phyloP scores from a whole-genome alignment of 495 filamentous ascomycete species.

The Jackrogersella minutella region DNA sequence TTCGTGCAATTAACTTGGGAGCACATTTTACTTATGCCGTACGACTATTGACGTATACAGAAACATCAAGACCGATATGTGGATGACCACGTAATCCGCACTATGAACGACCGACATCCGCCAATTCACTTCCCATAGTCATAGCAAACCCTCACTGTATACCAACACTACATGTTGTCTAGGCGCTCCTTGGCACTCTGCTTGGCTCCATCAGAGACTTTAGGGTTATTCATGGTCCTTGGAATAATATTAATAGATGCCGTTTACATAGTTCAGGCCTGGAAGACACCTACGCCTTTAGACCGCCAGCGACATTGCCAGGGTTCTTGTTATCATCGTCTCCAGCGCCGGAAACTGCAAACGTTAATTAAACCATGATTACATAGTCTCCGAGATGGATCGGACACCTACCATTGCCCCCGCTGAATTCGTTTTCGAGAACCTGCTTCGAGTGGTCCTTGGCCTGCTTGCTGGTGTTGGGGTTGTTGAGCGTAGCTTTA shows the following conservation, averaged over 20 bases:
- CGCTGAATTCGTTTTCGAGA: conserved; percentile 54
- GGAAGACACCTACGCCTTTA: conserved; percentile 50
- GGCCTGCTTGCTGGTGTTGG: conserved; percentile 49
- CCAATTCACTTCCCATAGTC: not conserved
- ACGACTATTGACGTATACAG: not conserved
- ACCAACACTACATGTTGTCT: conserved; percentile 41
- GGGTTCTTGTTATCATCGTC: conserved; percentile 51
- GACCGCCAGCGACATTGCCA: conserved; percentile 51
- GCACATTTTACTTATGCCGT: too few species aligned
- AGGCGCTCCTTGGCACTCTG: conserved; percentile 52
- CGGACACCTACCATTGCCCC: conserved; percentile 43
- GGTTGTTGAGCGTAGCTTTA: conserved; percentile 60
- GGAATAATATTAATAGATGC: not conserved
- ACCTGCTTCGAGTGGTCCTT: conserved; percentile 52
- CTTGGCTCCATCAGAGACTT: conserved; percentile 53
- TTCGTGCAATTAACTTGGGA: too few species aligned
- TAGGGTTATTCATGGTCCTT: conserved; percentile 54
- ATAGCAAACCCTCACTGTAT: not conserved
- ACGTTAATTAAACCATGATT: not conserved
- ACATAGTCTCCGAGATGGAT: not conserved
- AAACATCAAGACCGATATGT: not conserved
- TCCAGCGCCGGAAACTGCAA: conserved; percentile 38
- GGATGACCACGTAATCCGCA: not conserved
- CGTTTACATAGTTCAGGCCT: not conserved
- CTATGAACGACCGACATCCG: not conserved